These are phyloP conservation scores for Phlyctochytrium bullatum DNA, from an alignment of 192 early-diverging fungal genomes.

Conservation along the genomic window DNA sequence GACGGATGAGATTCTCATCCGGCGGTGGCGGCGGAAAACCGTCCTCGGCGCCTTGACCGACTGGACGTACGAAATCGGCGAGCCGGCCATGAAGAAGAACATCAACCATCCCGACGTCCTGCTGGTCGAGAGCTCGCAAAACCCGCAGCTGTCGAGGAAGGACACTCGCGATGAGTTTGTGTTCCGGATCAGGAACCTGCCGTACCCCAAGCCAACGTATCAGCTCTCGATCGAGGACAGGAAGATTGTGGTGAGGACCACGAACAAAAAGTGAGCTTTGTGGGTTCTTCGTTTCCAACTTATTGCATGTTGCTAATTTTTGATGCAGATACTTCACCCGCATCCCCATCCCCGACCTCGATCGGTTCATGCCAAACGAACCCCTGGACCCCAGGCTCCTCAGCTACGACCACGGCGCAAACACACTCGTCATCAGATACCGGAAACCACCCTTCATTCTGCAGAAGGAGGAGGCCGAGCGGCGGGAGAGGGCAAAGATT, in stretches of 20 bases:
- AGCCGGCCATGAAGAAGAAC: not conserved
- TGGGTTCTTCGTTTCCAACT: not conserved
- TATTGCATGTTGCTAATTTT: not conserved
- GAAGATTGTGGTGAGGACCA: slow-evolving; percentile 26
- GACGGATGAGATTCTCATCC: slow-evolving; percentile 10
- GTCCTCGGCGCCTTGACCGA: slow-evolving; percentile 6
- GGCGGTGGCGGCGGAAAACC: slow-evolving; percentile 11
- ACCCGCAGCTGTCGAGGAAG: slow-evolving; percentile 10
- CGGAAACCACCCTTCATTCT: slow-evolving; percentile 14
- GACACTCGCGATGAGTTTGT: slow-evolving; percentile 23
- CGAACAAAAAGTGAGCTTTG: slow-evolving; percentile 33
- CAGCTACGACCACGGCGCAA: slow-evolving; percentile 5
- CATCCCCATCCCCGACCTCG: slow-evolving; percentile 16
- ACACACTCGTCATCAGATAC: slow-evolving; percentile 22
- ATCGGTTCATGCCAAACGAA: slow-evolving; percentile 1
- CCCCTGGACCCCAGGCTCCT: not conserved
- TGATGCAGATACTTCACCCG: slow-evolving; percentile 19
- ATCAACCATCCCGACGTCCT: not conserved
- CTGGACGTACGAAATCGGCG: slow-evolving; percentile 25
- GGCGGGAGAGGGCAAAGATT: not conserved
- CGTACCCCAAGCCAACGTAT: slow-evolving; percentile 16
- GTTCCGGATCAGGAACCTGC: slow-evolving; percentile 32
- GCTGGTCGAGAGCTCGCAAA: slow-evolving; percentile 5
- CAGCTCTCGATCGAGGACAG: slow-evolving; percentile 10
- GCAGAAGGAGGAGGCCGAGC: slow-evolving; percentile 15